A percentile compares a stretch with the other conserved stretches of the same genome.
These are phyloP conservation scores for Plasmodium falciparum DNA, from an alignment of 169 alveolate species.

Conservation along the genomic window DNA sequence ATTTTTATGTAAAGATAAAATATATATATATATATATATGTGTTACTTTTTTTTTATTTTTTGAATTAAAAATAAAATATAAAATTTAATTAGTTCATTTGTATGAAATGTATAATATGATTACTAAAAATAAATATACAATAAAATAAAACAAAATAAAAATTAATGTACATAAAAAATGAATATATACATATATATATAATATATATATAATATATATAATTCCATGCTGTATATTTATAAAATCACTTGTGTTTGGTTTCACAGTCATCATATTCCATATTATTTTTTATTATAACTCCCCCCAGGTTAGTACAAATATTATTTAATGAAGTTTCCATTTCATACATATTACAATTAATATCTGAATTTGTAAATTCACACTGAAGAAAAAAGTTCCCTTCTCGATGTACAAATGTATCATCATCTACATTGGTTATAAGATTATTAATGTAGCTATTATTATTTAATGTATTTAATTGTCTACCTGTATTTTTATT, in stretches of 20 bases:
- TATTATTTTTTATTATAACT: constrained; percentile 1
- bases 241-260: too few relatives aligned
- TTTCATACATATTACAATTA: constrained; percentile 54
- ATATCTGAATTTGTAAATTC: constrained; percentile 62
- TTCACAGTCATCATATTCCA: background rate
- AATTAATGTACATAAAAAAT: background rate
- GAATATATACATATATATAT: background rate
- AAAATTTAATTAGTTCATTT: too few relatives aligned
- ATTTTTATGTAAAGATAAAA: too few relatives aligned
- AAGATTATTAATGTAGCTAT: constrained; percentile 69
- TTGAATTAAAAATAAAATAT: too few relatives aligned
- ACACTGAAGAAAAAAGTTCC: constrained; percentile 68
- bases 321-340: constrained; percentile 58
- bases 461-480: constrained; percentile 55
- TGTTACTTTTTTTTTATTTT: too few relatives aligned
- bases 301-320: constrained; percentile 16
- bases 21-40: too few relatives aligned
- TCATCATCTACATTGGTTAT: constrained; percentile 75
- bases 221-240: background rate
- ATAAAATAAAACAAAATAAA: too few relatives aligned
- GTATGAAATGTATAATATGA: too few relatives aligned
- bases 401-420: constrained; percentile 55
- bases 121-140: too few relatives aligned
- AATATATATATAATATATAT: background rate
- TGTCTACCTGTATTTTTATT: constrained; percentile 24